These are phyloP conservation scores for Fusarium odoratissimum DNA, from an alignment of 2,329 filamentous ascomycete genomes.

Conservation along the genomic window DNA sequence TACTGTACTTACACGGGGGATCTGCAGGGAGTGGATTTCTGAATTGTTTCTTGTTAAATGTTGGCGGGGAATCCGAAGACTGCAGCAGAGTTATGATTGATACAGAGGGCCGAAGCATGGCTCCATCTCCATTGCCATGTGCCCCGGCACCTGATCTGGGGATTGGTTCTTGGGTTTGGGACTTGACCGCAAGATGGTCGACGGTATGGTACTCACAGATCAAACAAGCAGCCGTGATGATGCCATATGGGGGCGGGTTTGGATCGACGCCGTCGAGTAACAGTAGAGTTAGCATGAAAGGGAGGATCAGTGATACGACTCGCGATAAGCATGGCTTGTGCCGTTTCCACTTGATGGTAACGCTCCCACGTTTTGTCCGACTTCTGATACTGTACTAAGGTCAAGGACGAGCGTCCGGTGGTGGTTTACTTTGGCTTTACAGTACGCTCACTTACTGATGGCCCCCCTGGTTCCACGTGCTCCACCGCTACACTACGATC, in stretches of 20 bases:
- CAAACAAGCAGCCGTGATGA: slow-evolving; percentile 17
- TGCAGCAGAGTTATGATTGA: not conserved
- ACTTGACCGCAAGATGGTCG: slow-evolving; percentile 30
- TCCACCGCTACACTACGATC: slow-evolving; percentile 22
- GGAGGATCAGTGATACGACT: slow-evolving; percentile 13
- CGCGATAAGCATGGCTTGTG: slow-evolving; percentile 16
- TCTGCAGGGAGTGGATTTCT: slow-evolving; percentile 9
- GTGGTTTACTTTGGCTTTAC: slow-evolving; percentile 22
- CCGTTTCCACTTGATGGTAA: slow-evolving; percentile 24
- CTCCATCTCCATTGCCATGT: slow-evolving; percentile 17
- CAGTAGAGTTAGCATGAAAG: not conserved
- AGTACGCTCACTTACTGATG: not conserved
- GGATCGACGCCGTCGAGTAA: slow-evolving; percentile 24
- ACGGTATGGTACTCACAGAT: slow-evolving; percentile 4
- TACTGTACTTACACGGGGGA: slow-evolving; percentile 8
- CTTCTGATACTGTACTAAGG: slow-evolving; percentile 20
- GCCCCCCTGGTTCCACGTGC: slow-evolving; percentile 36
- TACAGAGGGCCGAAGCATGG: not conserved
- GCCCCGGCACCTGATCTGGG: slow-evolving; percentile 24
- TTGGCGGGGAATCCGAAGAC: slow-evolving; percentile 24
- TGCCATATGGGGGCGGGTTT: slow-evolving; percentile 21
- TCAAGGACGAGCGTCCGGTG: slow-evolving; percentile 22
- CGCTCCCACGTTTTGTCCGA: slow-evolving; percentile 34
- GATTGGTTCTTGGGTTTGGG: slow-evolving; percentile 13
- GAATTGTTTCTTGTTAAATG: slow-evolving; percentile 3